phyloP scores from a whole-genome alignment of 805 yeast genomes.

The Metschnikowia shivogae region DNA sequence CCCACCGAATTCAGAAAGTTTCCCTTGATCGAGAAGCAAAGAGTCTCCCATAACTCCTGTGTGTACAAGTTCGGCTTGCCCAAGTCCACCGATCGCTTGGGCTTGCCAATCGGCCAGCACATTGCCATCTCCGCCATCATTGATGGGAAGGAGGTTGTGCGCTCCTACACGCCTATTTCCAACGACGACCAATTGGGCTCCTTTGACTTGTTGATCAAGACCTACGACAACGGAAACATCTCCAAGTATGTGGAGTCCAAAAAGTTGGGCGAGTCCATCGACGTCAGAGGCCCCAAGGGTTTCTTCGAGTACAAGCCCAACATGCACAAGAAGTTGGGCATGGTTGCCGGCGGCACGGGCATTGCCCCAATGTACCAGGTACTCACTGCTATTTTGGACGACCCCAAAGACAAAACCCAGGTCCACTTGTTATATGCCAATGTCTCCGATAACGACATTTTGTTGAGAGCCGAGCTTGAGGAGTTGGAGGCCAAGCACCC shows the following conservation, averaged over 20 bases:
- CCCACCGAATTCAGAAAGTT: slow-evolving; percentile 70
- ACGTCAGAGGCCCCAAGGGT: slow-evolving; percentile 89
- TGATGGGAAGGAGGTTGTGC: slow-evolving; percentile 72
- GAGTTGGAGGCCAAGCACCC: slow-evolving; percentile 53
- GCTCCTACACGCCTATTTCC: slow-evolving; percentile 90
- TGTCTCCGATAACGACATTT: slow-evolving; percentile 72
- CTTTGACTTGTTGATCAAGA: slow-evolving; percentile 82
- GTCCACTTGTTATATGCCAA: slow-evolving; percentile 78
- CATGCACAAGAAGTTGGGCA: slow-evolving; percentile 67
- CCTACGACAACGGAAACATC: slow-evolving; percentile 81
- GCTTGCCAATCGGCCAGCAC: slow-evolving; percentile 94
- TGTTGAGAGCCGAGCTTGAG: slow-evolving; percentile 77
- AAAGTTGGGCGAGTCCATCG: slow-evolving; percentile 73
- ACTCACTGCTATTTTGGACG: slow-evolving; percentile 70
- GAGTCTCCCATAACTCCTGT: slow-evolving; percentile 76
- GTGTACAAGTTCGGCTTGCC: slow-evolving; percentile 83
- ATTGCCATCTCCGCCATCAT: slow-evolving; percentile 73
- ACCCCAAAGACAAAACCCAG: slow-evolving; percentile 76
- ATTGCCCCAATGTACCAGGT: slow-evolving; percentile 95
- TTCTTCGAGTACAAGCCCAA: slow-evolving; percentile 78
- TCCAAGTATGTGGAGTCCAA: slow-evolving; percentile 69
- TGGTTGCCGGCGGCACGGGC: slow-evolving; percentile 98
- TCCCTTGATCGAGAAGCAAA: slow-evolving; percentile 73
- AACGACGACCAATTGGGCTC: slow-evolving; percentile 73
- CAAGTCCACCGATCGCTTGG: slow-evolving; percentile 64